Conservation (phyloP, 2,329 filamentous ascomycete genomes). For the Aspergillus tubingensis region DNA sequence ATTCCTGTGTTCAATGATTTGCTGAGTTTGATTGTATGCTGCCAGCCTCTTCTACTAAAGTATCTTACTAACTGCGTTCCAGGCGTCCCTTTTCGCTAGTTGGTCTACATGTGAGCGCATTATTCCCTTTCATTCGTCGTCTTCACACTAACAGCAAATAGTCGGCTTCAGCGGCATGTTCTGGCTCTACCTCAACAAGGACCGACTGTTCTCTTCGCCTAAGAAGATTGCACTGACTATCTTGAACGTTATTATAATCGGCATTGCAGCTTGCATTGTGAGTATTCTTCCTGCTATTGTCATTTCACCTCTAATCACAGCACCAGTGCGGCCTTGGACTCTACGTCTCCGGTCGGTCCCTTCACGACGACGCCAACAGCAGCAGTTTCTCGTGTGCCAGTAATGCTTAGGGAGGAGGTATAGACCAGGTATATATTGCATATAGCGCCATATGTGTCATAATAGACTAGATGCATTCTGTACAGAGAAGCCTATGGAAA, state of each 20-base stretch:
- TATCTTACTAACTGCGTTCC: conserved; percentile 21
- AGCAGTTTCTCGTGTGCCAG: conserved; percentile 35
- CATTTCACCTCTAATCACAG: conserved; percentile 3
- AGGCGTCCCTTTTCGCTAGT: conserved; percentile 59
- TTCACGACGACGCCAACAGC: conserved; percentile 29
- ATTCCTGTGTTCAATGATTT: conserved; percentile 68
- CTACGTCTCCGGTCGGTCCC: conserved; percentile 33
- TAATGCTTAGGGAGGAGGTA: conserved; percentile 13
- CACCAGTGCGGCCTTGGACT: conserved; percentile 34
- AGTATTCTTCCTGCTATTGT: neutral
- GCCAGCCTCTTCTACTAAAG: neutral
- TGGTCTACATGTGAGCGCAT: conserved; percentile 59
- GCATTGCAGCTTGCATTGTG: conserved; percentile 21
- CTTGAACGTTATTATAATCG: conserved; percentile 20
- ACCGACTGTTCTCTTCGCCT: conserved; percentile 23
- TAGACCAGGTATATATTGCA: neutral
- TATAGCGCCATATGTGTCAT: neutral
- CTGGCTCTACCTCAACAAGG: conserved; percentile 32
- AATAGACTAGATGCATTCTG: neutral
- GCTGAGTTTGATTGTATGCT: conserved; percentile 57
- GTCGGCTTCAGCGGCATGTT: conserved; percentile 29
- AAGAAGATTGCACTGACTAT: conserved; percentile 25
- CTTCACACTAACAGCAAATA: conserved; percentile 3
- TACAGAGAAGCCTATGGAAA: neutral
- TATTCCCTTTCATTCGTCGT: too few relatives aligned